Evolutionary conservation across 2,329 filamentous ascomycete genomes (phyloP), one percentile per base, ranked within the genome.

Genomic region (Emydomyces testavorans): DNA sequence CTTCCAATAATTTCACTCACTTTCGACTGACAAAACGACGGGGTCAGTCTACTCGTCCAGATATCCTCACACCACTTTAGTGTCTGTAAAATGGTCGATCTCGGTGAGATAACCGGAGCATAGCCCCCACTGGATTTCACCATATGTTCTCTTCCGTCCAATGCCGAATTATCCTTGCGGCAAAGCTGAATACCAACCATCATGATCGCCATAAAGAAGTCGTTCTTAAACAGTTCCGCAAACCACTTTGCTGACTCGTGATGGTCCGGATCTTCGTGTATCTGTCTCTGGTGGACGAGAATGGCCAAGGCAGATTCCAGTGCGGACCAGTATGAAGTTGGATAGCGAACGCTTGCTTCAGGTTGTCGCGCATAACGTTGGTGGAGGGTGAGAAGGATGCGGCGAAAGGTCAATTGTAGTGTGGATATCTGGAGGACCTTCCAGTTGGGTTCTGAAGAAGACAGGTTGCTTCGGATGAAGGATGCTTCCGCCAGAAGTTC

Each of bases 21-120:
- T 29, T 43, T 43, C 6, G 46, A 49, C 21, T 51, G 49, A 18
- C 49, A 51, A 18, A 42, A 34, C 18, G 49, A 51, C 7, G 26
- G 39, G n/a, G 45, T 28, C 32, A 48, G 16, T 53, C 64, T 80
- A 7, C 79, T 73, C 1, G 75, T 68, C 1, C 65, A 71, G 10
- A 71, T 77, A 50, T 56, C 54, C 32, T 50, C 49, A 31, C 54
- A 56, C 23, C 51, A 53, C 16, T 49, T 34, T 5, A 56, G 26
- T 1, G 54, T 54, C 37, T 56, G 47, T 6, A 56, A 48, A 32
- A 56, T 54, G 1, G 53, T 56, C 32, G 53, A 49, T 18, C 49
- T 41, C n/a, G 53, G 53, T 20, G 53, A 52, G 16, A 53, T 49
- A 11, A 48, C 44, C 8, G 49, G 44, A 7, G 32, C 31, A 3